Conservation (phyloP, 2,329 filamentous ascomycete genomes). For the Arthroderma sp. region DNA sequence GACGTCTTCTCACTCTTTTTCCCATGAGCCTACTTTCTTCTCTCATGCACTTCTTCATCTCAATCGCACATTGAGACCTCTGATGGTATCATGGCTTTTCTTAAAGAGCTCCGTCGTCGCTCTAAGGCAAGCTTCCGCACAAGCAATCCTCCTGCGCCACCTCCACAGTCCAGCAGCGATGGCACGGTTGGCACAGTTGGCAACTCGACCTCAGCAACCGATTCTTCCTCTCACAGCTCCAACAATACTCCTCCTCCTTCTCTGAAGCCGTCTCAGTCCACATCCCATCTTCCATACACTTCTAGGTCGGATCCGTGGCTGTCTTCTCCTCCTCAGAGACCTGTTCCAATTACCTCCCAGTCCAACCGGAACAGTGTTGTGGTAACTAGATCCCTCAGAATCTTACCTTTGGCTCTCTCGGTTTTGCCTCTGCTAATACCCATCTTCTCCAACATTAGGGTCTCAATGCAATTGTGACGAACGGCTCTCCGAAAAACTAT, state of each 20-base stretch:
- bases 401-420: background rate
- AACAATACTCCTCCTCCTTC: constrained; percentile 59
- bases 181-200: background rate
- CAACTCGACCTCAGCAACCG: constrained; percentile 42
- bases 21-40: no score
- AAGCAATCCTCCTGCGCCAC: constrained; percentile 11
- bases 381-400: constrained; percentile 17
- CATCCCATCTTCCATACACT: constrained; percentile 43
- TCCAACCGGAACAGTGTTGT: constrained; percentile 32
- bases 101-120: constrained; percentile 63
- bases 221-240: constrained; percentile 47
- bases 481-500: constrained; percentile 32
- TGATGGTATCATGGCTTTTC: constrained; percentile 41
- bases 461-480: constrained; percentile 21
- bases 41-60: no score
- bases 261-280: constrained; percentile 51
- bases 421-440: constrained; percentile 2
- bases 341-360: constrained; percentile 27
- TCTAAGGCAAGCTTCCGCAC: constrained; percentile 59
- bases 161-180: constrained; percentile 29
- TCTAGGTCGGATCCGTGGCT: constrained; percentile 27
- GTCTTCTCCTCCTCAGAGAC: constrained; percentile 34
- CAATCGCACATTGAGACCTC: no score
- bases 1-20: no score
- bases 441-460: constrained; percentile 21